Percentiles rank a stretch among this genome's conserved stretches.
These are phyloP conservation scores for Colletotrichum caudatum DNA, from an alignment of 2,329 filamentous ascomycete genomes.

Conservation along the genomic window DNA sequence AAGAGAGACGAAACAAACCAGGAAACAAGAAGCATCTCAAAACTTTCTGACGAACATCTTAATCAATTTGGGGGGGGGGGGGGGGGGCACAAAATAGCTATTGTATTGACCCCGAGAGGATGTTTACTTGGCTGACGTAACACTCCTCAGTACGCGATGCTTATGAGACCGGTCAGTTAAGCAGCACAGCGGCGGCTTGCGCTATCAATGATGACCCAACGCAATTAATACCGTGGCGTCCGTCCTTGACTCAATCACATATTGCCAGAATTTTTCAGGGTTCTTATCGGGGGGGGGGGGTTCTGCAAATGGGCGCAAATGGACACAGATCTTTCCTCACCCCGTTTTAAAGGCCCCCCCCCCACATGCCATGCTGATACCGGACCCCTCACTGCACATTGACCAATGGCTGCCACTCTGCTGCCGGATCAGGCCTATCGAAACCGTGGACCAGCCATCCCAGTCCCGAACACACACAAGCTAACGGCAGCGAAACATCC, in stretches of 20 bases:
- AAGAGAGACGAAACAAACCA: too few relatives aligned
- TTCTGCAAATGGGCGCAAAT: neutral
- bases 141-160: neutral
- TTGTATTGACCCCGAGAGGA: too few relatives aligned
- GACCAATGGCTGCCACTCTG: neutral
- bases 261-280: too few relatives aligned
- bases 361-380: neutral
- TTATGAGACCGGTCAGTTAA: neutral
- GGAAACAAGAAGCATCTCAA: too few relatives aligned
- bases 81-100: too few relatives aligned
- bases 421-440: neutral
- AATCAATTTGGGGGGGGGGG: too few relatives aligned
- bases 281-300: neutral
- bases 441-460: neutral
- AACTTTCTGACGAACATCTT: too few relatives aligned
- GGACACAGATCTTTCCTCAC: neutral
- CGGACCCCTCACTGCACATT: neutral
- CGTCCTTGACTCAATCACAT: neutral
- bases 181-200: neutral
- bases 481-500: neutral
- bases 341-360: neutral
- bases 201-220: too few relatives aligned
- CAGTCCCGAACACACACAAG: neutral
- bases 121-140: too few relatives aligned
- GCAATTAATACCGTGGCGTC: neutral